A percentile compares a stretch with the other conserved stretches of the same genome.
Conservation (phyloP, 192 early-diverging fungal species). For the Linnemannia schmuckeri region DNA sequence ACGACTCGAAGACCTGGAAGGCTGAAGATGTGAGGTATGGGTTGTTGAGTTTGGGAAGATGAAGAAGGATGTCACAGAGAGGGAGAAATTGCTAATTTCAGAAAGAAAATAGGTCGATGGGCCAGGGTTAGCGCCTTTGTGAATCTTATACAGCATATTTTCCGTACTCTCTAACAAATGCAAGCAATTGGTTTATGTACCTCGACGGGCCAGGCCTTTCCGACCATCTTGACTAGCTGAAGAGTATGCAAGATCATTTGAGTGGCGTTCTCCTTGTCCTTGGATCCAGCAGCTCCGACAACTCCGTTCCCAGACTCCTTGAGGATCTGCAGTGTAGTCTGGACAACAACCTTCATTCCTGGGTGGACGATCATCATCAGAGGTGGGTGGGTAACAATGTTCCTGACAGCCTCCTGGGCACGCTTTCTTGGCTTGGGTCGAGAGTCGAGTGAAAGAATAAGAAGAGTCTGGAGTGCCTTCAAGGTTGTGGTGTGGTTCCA, state of each 20-base stretch:
- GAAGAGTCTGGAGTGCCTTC: constrained; percentile 78
- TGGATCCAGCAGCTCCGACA: constrained; percentile 48
- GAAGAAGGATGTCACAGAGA: constrained; percentile 81
- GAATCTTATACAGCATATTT: not conserved
- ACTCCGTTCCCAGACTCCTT: constrained; percentile 56
- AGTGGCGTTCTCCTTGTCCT: constrained; percentile 52
- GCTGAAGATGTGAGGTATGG: constrained; percentile 82
- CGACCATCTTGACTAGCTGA: constrained; percentile 53
- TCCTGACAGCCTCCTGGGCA: constrained; percentile 86
- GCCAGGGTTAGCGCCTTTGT: not conserved
- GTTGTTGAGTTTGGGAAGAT: constrained; percentile 84
- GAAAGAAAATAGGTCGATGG: not conserved
- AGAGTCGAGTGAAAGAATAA: constrained; percentile 83
- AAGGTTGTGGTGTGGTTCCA: constrained; percentile 81
- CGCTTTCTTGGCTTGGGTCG: constrained; percentile 88
- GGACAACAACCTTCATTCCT: constrained; percentile 50
- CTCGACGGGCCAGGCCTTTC: constrained; percentile 56
- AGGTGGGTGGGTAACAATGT: constrained; percentile 79
- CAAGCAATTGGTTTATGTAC: not conserved
- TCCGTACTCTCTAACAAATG: not conserved
- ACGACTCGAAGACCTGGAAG: constrained; percentile 78
- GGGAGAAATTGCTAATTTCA: constrained; percentile 62
- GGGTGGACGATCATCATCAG: constrained; percentile 46
- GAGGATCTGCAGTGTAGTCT: constrained; percentile 50
- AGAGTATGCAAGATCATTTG: constrained; percentile 56